Evolutionary conservation across 2,329 filamentous ascomycete genomes (phyloP).

Genomic region (Botryotinia calthae): DNA sequence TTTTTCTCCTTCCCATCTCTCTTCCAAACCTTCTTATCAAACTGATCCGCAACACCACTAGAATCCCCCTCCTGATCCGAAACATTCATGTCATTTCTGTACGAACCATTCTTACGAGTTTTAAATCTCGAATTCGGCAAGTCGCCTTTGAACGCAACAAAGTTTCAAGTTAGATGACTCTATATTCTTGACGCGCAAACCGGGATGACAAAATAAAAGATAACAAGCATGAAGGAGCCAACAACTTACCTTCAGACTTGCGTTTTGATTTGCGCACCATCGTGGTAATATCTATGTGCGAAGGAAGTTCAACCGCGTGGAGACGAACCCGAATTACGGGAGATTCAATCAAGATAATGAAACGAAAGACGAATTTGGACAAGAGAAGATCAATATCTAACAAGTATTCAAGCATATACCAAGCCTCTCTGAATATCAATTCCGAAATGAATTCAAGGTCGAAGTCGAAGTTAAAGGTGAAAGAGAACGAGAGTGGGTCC

Average conservation of each 20-base stretch:
- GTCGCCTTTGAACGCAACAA: background rate
- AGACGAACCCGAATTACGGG: background rate
- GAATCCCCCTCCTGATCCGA: background rate
- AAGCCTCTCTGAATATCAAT: background rate
- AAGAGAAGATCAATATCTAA: background rate
- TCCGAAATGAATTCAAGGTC: background rate
- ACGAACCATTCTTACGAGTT: background rate
- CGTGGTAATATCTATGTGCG: background rate
- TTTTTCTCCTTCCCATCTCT: conserved; percentile 8
- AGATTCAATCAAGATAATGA: background rate
- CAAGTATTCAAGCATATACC: background rate
- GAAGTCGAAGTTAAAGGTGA: background rate
- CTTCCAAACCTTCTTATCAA: background rate
- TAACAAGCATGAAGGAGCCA: background rate
- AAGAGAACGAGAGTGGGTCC: background rate
- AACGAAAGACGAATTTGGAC: background rate
- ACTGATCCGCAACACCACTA: background rate
- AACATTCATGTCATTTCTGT: background rate
- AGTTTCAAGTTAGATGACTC: background rate
- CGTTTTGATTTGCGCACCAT: conserved; percentile 9
- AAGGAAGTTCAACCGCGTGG: background rate
- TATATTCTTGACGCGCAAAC: too few species aligned
- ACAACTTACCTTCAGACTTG: conserved; percentile 15
- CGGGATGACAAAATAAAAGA: background rate
- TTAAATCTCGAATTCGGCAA: background rate